phyloP scores from a whole-genome alignment of 2,329 filamentous ascomycete species.

The Paraphoma sp. region DNA sequence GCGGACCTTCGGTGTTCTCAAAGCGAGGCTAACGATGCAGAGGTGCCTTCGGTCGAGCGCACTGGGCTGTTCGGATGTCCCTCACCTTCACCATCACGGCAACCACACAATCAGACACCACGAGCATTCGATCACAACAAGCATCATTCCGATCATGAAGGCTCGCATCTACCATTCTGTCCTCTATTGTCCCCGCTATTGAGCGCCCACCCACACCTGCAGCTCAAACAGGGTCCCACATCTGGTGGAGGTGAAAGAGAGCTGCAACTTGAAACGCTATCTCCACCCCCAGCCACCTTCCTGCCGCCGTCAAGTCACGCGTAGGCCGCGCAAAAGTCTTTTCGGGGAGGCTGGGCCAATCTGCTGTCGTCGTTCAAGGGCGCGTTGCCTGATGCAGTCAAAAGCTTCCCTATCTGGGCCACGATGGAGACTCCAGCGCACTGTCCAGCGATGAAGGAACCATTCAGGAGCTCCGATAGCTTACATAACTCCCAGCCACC shows the following conservation, averaged over 20 bases:
- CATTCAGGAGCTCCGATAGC: neutral
- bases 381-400: neutral
- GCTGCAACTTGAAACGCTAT: neutral
- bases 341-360: neutral
- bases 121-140: no score
- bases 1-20: no score
- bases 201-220: neutral
- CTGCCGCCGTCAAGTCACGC: neutral
- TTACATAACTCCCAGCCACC: slow-evolving; percentile 1
- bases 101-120: no score
- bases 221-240: neutral
- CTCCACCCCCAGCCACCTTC: neutral
- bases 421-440: neutral
- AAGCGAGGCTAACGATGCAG: no score
- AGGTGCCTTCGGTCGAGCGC: no score
- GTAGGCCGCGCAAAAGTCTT: neutral
- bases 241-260: neutral
- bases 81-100: no score
- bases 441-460: neutral
- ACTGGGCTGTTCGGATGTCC: no score
- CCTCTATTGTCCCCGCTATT: neutral
- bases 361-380: neutral
- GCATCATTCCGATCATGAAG: no score
- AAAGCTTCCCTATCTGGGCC: neutral
- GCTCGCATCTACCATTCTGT: neutral